These are phyloP conservation scores for Veloboletus limbatus DNA, from an alignment of 1,284 basidiomycete genomes.

Conservation along the genomic window DNA sequence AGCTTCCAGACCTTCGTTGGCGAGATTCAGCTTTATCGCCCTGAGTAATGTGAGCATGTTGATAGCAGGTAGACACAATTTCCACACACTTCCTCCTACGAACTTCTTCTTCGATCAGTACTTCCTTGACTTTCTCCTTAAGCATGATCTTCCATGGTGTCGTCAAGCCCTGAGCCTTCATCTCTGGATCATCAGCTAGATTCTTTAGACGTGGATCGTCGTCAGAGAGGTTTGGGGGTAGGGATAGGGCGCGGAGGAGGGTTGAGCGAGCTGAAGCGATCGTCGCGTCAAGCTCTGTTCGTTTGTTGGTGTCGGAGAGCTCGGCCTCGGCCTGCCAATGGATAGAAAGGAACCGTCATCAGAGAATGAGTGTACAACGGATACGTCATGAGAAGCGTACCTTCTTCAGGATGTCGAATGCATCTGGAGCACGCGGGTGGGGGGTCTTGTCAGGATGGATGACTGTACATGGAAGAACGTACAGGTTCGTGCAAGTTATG, in stretches of 20 bases:
- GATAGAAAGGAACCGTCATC: slow-evolving; percentile 2
- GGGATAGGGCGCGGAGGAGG: slow-evolving; percentile 56
- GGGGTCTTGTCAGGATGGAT: slow-evolving; percentile 85
- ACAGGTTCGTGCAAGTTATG: slow-evolving; percentile 26
- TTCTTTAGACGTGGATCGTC: slow-evolving; percentile 54
- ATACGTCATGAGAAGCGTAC: slow-evolving; percentile 36
- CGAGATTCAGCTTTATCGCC: slow-evolving; percentile 81
- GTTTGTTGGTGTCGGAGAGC: slow-evolving; percentile 68
- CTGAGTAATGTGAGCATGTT: slow-evolving; percentile 36
- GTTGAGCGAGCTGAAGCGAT: slow-evolving; percentile 66
- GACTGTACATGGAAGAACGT: slow-evolving; percentile 54
- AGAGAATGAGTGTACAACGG: not conserved
- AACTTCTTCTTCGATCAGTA: slow-evolving; percentile 80
- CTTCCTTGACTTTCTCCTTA: slow-evolving; percentile 66
- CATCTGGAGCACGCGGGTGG: slow-evolving; percentile 76
- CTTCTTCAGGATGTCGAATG: slow-evolving; percentile 83
- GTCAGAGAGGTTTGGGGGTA: slow-evolving; percentile 56
- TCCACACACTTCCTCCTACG: slow-evolving; percentile 67
- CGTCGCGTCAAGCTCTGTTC: slow-evolving; percentile 74
- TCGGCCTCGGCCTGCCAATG: slow-evolving; percentile 69
- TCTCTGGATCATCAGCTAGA: slow-evolving; percentile 37
- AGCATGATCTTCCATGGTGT: slow-evolving; percentile 65
- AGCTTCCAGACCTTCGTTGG: slow-evolving; percentile 81
- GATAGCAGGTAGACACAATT: slow-evolving; percentile 2
- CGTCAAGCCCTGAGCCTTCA: slow-evolving; percentile 34